Base-by-base conservation (phyloP, 805 yeast genomes). In the Kodamaea neixiangensis region DNA sequence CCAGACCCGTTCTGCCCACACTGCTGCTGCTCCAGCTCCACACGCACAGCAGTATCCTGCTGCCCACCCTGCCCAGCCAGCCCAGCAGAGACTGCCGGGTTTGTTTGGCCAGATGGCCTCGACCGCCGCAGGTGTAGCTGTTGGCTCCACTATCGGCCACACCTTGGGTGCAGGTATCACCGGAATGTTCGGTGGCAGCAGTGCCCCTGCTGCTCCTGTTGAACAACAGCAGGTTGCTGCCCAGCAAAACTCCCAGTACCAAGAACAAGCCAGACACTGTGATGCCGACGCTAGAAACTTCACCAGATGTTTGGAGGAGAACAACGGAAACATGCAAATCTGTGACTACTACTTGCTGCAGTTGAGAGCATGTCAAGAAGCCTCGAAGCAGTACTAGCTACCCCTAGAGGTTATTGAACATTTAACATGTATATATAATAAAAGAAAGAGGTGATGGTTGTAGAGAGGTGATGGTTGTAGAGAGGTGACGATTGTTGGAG, bases 121-220 rank as follows among this genome's bases (percentile, higher is more conserved):
- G 44, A 94, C 99, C 45, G 99, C 99, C 50, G 99, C 98, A 46
- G 99, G 99, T 85, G 99, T 94, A 42, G 99, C 98, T 49, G 97
- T 94, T 51, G 99, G 99, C 63, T 89, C 97, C 47, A 86, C 98
- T 54, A 85, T 93, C 49, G 99, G 99, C 55, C 99, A 94, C 79
- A 90, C 97, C 38, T 60, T 93, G 52, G 97, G 97, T 75, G 96
- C 96, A 55, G 98, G 98, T 63, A 76, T 94, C 62, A 85, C 96
- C 46, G 80, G 89, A 46, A 73, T 94, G 81, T 93, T 93, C 63
- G 90, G 96, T 49, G 96, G 96, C 50, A 81, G 89, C 35, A 76
- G 85, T 22, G 56, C 64, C n/a, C 59, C 68, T 6, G 73, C 80
- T 43, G 76, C 78, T n/a, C 80, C 75, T 25, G 80, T 73, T 42